Percentiles rank a stretch among this genome's conserved stretches.
phyloP scores from a whole-genome alignment of 2,329 filamentous ascomycete genomes.

The Colletotrichum caudatum region DNA sequence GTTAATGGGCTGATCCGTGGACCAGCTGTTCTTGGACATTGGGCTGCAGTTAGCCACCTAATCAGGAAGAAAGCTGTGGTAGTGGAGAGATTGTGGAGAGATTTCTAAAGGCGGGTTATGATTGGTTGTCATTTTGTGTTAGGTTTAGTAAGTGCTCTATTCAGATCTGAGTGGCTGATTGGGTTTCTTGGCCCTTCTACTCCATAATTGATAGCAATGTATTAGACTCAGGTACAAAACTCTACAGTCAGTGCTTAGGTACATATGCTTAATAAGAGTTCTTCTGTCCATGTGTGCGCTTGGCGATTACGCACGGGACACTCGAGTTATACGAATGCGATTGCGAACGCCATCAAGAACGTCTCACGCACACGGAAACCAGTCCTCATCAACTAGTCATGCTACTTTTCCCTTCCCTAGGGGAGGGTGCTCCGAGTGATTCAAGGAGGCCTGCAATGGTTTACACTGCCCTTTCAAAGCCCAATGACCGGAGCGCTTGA shows the following conservation, averaged over 20 bases:
- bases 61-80: too few species aligned
- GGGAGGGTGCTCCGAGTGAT: too few species aligned
- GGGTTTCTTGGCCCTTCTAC: not conserved
- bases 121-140: not conserved
- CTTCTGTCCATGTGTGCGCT: not conserved
- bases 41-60: too few species aligned
- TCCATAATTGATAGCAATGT: not conserved
- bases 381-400: not conserved
- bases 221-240: not conserved
- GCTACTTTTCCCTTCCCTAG: not conserved
- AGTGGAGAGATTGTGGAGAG: too few species aligned
- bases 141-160: not conserved
- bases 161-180: not conserved
- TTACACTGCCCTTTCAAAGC: too few species aligned
- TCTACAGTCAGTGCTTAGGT: not conserved
- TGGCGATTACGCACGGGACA: not conserved
- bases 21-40: too few species aligned
- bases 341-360: not conserved
- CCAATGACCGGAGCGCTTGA: too few species aligned
- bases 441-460: too few species aligned
- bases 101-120: constrained; percentile 13
- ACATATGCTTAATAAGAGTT: not conserved
- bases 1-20: not conserved
- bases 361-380: not conserved
- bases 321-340: not conserved